Evolutionary conservation across 2,329 filamentous ascomycete genomes (phyloP).

Genomic region (Fusarium marasasianum): DNA sequence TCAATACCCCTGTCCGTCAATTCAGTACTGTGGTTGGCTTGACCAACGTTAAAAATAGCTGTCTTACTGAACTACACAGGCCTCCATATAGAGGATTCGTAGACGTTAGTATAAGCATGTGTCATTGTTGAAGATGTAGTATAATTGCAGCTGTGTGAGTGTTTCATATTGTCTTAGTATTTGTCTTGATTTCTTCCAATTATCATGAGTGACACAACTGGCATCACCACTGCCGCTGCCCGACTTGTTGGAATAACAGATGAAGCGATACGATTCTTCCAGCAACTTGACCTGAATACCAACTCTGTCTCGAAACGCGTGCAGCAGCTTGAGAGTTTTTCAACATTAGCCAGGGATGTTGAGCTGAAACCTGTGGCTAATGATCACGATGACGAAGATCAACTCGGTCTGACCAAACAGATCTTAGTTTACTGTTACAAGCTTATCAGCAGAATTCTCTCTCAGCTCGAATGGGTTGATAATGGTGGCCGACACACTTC

Average conservation of each 20-base stretch:
- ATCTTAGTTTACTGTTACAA: background rate
- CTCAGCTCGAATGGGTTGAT: background rate
- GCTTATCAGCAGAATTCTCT: background rate
- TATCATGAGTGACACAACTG: background rate
- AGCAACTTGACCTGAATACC: background rate
- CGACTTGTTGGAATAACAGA: conserved; percentile 2
- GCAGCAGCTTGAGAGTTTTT: background rate
- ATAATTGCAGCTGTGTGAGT: background rate
- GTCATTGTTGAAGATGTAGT: background rate
- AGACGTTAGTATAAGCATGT: background rate
- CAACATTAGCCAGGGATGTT: background rate
- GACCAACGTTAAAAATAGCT: background rate
- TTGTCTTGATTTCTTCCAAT: background rate
- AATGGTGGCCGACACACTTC: background rate
- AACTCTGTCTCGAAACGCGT: background rate
- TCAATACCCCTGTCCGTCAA: background rate
- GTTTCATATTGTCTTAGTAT: background rate
- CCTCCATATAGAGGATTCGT: background rate
- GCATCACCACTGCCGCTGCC: background rate
- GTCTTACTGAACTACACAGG: background rate
- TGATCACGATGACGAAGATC: background rate
- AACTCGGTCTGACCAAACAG: background rate
- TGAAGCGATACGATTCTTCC: conserved; percentile 7
- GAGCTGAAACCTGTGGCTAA: background rate
- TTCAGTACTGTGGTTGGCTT: background rate